Evolutionary conservation across 2,329 filamentous ascomycete species (phyloP).

Genomic region (Alternaria longipes): DNA sequence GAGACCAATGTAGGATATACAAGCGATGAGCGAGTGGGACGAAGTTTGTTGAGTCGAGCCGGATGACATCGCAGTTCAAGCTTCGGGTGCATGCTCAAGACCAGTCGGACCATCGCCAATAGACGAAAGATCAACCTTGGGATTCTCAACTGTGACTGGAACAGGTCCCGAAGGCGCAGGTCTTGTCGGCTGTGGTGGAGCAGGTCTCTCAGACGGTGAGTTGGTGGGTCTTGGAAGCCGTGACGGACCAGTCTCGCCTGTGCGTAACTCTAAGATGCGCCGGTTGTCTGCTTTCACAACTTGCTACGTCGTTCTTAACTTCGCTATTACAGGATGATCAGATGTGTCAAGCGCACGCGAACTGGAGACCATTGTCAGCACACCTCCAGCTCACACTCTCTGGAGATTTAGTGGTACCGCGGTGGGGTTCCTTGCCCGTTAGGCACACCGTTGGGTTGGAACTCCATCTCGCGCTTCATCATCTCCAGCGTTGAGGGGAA

Average conservation of each 20-base stretch:
- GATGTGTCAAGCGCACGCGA: neutral
- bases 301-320: neutral
- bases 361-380: conserved; percentile 14
- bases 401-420: conserved; percentile 44
- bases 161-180: neutral
- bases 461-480: conserved; percentile 56
- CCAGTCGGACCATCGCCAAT: neutral
- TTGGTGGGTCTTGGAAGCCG: neutral
- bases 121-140: neutral
- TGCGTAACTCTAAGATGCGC: neutral
- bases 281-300: neutral
- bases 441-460: conserved; percentile 38
- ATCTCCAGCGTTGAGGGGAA: conserved; percentile 62
- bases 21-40: neutral
- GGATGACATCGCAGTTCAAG: neutral
- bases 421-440: conserved; percentile 46
- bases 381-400: conserved; percentile 25
- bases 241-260: neutral
- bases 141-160: neutral
- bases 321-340: neutral
- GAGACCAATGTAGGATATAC: neutral
- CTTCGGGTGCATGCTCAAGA: neutral
- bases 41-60: neutral
- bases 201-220: neutral
- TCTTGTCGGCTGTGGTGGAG: neutral